A percentile compares a stretch with the other conserved stretches of the same genome.
phyloP scores from a whole-genome alignment of 768 basidiomycete genomes.

The Chalciporus piperatus region DNA sequence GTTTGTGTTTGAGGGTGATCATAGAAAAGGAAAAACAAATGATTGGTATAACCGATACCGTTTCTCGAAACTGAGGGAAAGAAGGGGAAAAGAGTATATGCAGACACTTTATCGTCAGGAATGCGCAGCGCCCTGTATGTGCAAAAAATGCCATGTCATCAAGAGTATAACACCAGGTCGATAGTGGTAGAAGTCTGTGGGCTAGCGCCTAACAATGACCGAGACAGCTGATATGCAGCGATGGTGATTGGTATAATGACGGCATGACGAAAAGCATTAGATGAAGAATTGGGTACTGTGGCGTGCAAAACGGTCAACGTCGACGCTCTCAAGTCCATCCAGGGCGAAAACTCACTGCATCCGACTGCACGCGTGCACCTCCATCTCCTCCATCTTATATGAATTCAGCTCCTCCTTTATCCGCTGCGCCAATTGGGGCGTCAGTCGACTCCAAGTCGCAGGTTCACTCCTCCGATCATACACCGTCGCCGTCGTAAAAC shows the following conservation, averaged over 20 bases:
- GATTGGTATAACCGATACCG: conserved; percentile 22
- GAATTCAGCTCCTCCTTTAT: conserved; percentile 99
- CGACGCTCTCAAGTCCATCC: neutral
- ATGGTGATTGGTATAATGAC: conserved; percentile 18
- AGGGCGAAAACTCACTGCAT: conserved; percentile 64
- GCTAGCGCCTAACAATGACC: conserved; percentile 27
- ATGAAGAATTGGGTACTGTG: conserved; percentile 85
- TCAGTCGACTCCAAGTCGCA: conserved; percentile 94
- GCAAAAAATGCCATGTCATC: conserved; percentile 19
- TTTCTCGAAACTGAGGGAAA: conserved; percentile 1
- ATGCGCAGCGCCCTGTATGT: conserved; percentile 30
- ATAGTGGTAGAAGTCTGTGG: conserved; percentile 27
- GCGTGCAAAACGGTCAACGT: conserved; percentile 5
- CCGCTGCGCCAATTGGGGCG: conserved; percentile 89
- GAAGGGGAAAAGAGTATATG: conserved; percentile 1
- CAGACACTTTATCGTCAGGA: conserved; percentile 25
- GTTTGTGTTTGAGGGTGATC: neutral
- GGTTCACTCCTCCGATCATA: conserved; percentile 96
- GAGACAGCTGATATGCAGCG: conserved; percentile 26
- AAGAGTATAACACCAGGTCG: conserved; percentile 25
- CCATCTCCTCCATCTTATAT: conserved; percentile 99
- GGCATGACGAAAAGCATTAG: conserved; percentile 39
- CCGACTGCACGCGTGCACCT: conserved; percentile 91
- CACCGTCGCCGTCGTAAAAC: conserved; percentile 81
- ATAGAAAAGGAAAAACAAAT: conserved; percentile 2